These are phyloP conservation scores for Margaritispora aquatica DNA, from an alignment of 495 filamentous ascomycete species.

Conservation along the genomic window DNA sequence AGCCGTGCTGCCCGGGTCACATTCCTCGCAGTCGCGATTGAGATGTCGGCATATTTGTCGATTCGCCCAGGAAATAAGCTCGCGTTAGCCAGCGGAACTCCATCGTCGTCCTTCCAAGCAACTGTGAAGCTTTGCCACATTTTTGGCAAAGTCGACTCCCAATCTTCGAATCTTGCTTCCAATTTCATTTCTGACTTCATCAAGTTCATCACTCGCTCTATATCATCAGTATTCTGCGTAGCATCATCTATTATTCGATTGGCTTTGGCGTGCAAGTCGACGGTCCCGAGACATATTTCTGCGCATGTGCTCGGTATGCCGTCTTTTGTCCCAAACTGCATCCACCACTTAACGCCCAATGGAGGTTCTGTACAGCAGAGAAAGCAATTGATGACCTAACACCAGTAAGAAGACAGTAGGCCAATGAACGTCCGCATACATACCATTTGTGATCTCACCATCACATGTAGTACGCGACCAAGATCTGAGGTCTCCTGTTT, in stretches of 20 bases:
- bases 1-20: not conserved
- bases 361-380: not conserved
- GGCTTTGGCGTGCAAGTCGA: not conserved
- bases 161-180: not conserved
- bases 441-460: not conserved
- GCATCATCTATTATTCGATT: not conserved
- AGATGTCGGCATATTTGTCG: not conserved
- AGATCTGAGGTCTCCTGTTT: not conserved
- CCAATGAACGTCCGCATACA: no score
- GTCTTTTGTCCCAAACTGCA: not conserved
- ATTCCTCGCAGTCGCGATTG: not conserved
- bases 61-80: not conserved
- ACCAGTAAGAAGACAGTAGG: no score
- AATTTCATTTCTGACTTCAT: not conserved
- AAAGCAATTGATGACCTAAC: constrained; percentile 29
- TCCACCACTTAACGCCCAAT: not conserved
- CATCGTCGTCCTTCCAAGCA: not conserved
- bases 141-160: not conserved
- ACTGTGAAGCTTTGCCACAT: not conserved
- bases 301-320: not conserved
- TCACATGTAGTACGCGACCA: not conserved
- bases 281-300: not conserved
- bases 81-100: not conserved
- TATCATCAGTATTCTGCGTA: not conserved
- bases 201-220: not conserved